Conservation (phyloP, 2,329 filamentous ascomycete genomes). For the Arthroderma uncinatum region DNA sequence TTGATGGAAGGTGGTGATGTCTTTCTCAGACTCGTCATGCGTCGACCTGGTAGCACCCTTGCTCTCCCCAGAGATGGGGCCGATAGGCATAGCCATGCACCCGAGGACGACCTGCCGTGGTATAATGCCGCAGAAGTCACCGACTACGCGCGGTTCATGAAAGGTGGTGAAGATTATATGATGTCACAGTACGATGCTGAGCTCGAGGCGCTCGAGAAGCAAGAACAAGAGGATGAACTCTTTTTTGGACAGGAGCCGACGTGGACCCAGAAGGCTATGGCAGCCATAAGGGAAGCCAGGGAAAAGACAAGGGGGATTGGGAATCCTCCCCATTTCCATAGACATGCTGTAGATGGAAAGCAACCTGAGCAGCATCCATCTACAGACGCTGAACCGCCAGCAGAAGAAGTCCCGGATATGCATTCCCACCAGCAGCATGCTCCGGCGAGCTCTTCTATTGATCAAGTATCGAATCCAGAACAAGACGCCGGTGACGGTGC, state of each 20-base stretch:
- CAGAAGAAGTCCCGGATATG: conserved; percentile 41
- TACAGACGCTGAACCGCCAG: conserved; percentile 35
- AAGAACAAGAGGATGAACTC: conserved; percentile 80
- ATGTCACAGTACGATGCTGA: conserved; percentile 66
- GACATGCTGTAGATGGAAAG: conserved; percentile 36
- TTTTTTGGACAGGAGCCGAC: conserved; percentile 89
- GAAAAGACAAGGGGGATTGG: conserved; percentile 61
- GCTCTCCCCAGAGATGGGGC: conserved; percentile 70
- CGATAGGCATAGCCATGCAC: conserved; percentile 36
- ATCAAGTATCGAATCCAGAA: conserved; percentile 16
- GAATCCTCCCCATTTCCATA: conserved; percentile 47
- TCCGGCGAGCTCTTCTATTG: conserved; percentile 32
- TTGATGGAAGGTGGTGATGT: conserved; percentile 81
- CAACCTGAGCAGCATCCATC: conserved; percentile 26
- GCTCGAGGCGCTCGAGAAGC: conserved; percentile 58
- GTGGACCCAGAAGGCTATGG: conserved; percentile 41
- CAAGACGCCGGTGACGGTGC: not conserved
- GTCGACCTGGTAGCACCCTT: conserved; percentile 68
- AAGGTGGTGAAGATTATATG: conserved; percentile 85
- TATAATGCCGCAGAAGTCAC: conserved; percentile 86
- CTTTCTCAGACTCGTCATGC: conserved; percentile 72
- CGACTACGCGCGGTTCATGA: conserved; percentile 93
- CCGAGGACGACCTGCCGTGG: conserved; percentile 77
- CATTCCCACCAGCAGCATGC: conserved; percentile 39
- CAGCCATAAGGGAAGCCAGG: conserved; percentile 60